A percentile compares a stretch with the other conserved stretches of the same genome.
These are phyloP conservation scores for Phaeosphaeriaceae sp. DNA, from an alignment of 2,329 filamentous ascomycete genomes.

Conservation along the genomic window DNA sequence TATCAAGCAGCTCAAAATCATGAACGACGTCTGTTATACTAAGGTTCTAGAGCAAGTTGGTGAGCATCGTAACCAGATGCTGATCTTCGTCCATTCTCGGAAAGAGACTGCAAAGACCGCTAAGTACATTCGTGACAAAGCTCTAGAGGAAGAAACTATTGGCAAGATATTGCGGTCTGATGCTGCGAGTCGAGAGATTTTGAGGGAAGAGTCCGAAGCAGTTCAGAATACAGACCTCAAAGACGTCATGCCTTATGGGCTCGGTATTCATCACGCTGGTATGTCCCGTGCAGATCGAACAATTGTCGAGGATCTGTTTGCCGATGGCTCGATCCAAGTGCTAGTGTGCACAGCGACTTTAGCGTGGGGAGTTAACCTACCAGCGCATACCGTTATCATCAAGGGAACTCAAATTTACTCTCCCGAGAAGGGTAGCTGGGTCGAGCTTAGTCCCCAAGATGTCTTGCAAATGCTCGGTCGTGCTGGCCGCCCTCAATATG, in stretches of 20 bases:
- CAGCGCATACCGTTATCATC: conserved; percentile 97
- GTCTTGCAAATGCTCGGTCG: conserved; percentile 98
- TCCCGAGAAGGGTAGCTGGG: conserved; percentile 97
- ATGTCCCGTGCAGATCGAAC: conserved; percentile 96
- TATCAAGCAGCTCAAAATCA: conserved; percentile 98
- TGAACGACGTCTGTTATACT: conserved; percentile 98
- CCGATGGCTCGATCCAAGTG: conserved; percentile 89
- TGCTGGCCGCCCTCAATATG: conserved; percentile 94
- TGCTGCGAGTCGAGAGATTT: conserved; percentile 85
- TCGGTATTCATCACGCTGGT: conserved; percentile 97
- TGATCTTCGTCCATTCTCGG: conserved; percentile 97
- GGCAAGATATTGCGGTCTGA: conserved; percentile 93
- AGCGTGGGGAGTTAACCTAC: conserved; percentile 98
- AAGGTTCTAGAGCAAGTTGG: conserved; percentile 98
- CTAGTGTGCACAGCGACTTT: conserved; percentile 97
- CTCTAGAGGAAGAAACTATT: conserved; percentile 95
- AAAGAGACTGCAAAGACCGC: conserved; percentile 99
- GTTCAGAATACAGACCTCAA: conserved; percentile 89
- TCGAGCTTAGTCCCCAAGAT: conserved; percentile 95
- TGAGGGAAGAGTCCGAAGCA: conserved; percentile 82
- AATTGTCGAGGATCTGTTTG: conserved; percentile 93
- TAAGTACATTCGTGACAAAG: conserved; percentile 94
- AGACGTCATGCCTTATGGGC: conserved; percentile 92
- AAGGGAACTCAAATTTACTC: conserved; percentile 99
- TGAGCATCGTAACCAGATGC: conserved; percentile 92